Evolutionary conservation across 208 protist species (phyloP).

Genomic region (Trypanosoma rangeli): DNA sequence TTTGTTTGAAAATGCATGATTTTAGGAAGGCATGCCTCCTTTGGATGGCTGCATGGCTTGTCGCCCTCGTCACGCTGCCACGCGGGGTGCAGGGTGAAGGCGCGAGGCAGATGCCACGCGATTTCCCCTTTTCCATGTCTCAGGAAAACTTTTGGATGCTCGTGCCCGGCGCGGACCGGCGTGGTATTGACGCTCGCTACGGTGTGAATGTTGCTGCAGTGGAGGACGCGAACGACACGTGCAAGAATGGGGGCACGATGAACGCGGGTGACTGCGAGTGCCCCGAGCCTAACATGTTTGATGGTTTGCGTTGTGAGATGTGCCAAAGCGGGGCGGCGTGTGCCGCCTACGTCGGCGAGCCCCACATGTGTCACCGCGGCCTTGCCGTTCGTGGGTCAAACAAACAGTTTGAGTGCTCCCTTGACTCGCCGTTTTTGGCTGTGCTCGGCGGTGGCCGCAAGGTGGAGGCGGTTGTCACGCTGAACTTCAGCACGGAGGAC

Average conservation of each 20-base stretch:
- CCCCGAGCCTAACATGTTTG: conserved; percentile 38
- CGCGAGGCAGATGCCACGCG: not conserved
- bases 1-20: not conserved
- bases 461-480: conserved; percentile 51
- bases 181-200: not conserved
- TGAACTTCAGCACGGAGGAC: conserved; percentile 69
- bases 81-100: not conserved
- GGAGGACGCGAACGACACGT: conserved; percentile 11
- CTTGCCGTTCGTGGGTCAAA: conserved; percentile 55
- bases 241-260: conserved; percentile 53
- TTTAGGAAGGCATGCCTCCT: conserved; percentile 3
- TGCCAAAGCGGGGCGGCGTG: conserved; percentile 62
- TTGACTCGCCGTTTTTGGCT: conserved; percentile 59
- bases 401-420: conserved; percentile 78
- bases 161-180: not conserved
- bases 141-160: not conserved
- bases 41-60: not conserved
- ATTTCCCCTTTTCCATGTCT: not conserved
- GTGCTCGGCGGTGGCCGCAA: conserved; percentile 54
- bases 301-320: conserved; percentile 69
- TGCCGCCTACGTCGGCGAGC: conserved; percentile 21
- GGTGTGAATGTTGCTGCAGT: not conserved
- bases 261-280: conserved; percentile 46
- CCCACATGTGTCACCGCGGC: conserved; percentile 40
- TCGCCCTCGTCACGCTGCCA: conserved; percentile 8